Percentiles rank a stretch among this genome's conserved stretches.
These are phyloP conservation scores for Harringtonia aguacate DNA, from an alignment of 2,329 filamentous ascomycete genomes.

Conservation along the genomic window DNA sequence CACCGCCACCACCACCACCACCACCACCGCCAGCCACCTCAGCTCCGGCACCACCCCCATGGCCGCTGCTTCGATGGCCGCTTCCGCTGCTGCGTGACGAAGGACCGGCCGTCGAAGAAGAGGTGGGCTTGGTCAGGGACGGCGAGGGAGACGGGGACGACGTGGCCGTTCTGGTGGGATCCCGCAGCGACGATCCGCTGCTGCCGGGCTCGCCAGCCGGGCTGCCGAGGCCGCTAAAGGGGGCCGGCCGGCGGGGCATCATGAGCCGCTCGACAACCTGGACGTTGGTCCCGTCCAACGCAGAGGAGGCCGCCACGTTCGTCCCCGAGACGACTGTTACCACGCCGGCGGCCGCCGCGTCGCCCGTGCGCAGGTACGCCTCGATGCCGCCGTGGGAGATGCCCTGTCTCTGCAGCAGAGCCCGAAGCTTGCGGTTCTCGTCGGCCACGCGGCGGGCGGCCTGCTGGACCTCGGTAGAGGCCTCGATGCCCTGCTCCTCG, in stretches of 20 bases:
- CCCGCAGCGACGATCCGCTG: neutral
- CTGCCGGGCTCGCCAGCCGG: neutral
- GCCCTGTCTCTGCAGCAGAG: constrained; percentile 46
- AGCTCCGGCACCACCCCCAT: no score
- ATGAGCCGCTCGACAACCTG: constrained; percentile 24
- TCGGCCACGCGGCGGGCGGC: constrained; percentile 58
- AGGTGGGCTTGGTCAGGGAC: neutral
- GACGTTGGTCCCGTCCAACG: neutral
- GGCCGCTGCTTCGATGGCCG: neutral
- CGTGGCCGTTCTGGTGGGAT: neutral
- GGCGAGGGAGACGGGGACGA: neutral
- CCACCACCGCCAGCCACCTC: neutral
- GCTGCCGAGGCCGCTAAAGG: neutral
- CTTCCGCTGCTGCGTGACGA: neutral
- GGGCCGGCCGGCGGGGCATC: constrained; percentile 17
- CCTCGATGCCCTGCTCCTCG: constrained; percentile 56
- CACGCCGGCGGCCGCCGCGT: neutral
- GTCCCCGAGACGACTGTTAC: neutral
- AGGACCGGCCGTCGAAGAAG: neutral
- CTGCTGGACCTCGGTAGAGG: constrained; percentile 59
- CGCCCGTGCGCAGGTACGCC: constrained; percentile 20
- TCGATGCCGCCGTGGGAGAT: constrained; percentile 45
- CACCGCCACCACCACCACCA: neutral
- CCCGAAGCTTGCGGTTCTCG: constrained; percentile 56
- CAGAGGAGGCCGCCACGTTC: neutral